Percentiles rank a stretch among this genome's conserved stretches.
These are phyloP conservation scores for Pythium oligandrum DNA, from an alignment of 352 stramenopile species.

Conservation along the genomic window DNA sequence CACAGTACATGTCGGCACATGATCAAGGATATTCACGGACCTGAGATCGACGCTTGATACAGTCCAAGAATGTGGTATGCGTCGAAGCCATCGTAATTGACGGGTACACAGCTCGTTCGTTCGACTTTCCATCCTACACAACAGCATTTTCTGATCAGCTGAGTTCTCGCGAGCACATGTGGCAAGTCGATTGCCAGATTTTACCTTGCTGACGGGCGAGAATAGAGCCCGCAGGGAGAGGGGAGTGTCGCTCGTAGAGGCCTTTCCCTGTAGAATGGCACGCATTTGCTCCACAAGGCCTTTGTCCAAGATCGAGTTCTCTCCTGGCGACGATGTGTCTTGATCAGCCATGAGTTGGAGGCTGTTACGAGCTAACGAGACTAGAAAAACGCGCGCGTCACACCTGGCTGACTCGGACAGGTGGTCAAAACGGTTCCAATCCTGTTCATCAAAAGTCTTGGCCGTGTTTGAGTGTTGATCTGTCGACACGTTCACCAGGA, in stretches of 20 bases:
- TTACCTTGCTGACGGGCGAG: slow-evolving; percentile 23
- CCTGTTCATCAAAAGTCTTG: slow-evolving; percentile 25
- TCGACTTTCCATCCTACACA: neutral
- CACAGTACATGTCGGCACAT: neutral
- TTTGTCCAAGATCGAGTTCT: slow-evolving; percentile 44
- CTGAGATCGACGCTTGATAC: slow-evolving; percentile 69
- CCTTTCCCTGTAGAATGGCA: too few relatives aligned
- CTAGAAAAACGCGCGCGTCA: slow-evolving; percentile 41
- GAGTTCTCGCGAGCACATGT: neutral
- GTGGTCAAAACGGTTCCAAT: slow-evolving; percentile 56
- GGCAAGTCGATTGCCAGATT: neutral
- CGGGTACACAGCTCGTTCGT: slow-evolving; percentile 21
- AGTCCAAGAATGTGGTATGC: slow-evolving; percentile 25
- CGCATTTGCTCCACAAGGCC: slow-evolving; percentile 46
- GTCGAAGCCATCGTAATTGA: slow-evolving; percentile 20
- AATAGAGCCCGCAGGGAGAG: slow-evolving; percentile 3
- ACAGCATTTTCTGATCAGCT: neutral
- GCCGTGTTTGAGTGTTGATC: neutral
- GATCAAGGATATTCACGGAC: slow-evolving; percentile 16
- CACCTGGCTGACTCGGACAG: slow-evolving; percentile 38
- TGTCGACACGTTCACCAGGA: slow-evolving; percentile 51
- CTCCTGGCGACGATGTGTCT: slow-evolving; percentile 17
- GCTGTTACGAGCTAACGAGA: slow-evolving; percentile 37
- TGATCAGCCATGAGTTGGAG: slow-evolving; percentile 47
- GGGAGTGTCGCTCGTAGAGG: too few relatives aligned